Conservation (phyloP, 176 grass and related monocot species). For the Carex cristatella region DNA sequence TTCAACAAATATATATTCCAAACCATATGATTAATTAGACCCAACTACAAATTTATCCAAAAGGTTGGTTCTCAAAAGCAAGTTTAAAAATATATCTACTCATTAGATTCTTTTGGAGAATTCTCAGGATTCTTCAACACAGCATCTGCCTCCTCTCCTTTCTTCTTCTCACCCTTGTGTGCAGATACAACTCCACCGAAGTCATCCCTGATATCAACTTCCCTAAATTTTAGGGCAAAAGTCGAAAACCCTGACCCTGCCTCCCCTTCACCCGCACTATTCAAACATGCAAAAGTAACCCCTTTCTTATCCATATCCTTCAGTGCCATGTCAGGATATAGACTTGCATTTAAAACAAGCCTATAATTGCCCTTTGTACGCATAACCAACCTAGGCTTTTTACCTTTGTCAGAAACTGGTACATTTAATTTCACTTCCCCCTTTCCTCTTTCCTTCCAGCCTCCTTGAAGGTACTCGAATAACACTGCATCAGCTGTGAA, state of each 20-base stretch:
- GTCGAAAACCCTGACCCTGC: constrained; percentile 37
- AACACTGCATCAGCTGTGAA: constrained; percentile 74
- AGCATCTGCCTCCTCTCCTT: neutral
- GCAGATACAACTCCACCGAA: constrained; percentile 35
- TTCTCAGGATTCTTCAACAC: constrained; percentile 10
- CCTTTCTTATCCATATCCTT: constrained; percentile 99
- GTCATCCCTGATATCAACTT: constrained; percentile 56
- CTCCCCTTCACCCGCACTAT: constrained; percentile 57
- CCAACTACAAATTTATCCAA: constrained; percentile 8
- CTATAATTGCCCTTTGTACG: constrained; percentile 84
- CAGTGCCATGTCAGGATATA: constrained; percentile 75
- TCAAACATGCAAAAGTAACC: constrained; percentile 77
- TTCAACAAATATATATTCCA: constrained; percentile 4
- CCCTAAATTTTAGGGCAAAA: constrained; percentile 92
- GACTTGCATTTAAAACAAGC: constrained; percentile 72
- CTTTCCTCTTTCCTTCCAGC: constrained; percentile 98
- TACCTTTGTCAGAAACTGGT: constrained; percentile 35
- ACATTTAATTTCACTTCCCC: constrained; percentile 87
- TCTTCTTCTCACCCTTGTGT: constrained; percentile 19
- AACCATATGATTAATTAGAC: neutral
- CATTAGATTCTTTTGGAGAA: constrained; percentile 16
- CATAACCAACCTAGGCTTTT: constrained; percentile 82
- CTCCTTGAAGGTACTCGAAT: constrained; percentile 79
- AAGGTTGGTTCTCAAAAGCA: neutral
- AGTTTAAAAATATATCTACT: constrained; percentile 7